Conservation (phyloP, 2,329 filamentous ascomycete species). For the Pseudocercospora macadamiae region DNA sequence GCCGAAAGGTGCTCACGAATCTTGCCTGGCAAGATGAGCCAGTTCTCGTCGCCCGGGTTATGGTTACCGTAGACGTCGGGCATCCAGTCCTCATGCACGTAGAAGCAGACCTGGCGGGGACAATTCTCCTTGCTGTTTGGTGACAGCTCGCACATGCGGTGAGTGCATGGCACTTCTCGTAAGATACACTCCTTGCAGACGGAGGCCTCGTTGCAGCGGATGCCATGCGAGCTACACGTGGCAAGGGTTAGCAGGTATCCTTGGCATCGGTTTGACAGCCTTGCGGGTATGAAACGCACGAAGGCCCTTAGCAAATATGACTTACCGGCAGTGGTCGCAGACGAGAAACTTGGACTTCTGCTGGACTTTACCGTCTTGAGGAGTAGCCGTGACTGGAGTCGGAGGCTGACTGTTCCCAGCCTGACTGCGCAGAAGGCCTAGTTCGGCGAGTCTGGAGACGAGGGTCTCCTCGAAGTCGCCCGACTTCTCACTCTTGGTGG, state of each 20-base stretch:
- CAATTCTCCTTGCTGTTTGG: slow-evolving; percentile 18
- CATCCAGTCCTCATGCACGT: slow-evolving; percentile 26
- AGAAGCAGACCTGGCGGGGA: slow-evolving; percentile 25
- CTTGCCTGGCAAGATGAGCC: slow-evolving; percentile 25
- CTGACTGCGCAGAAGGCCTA: slow-evolving; percentile 20
- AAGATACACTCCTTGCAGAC: slow-evolving; percentile 27
- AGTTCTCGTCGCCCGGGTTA: slow-evolving; percentile 20
- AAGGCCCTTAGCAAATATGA: not conserved
- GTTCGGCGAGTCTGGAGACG: slow-evolving; percentile 13
- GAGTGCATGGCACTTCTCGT: slow-evolving; percentile 22
- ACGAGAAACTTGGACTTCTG: slow-evolving; percentile 21
- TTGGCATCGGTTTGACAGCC: not conserved
- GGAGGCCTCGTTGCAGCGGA: slow-evolving; percentile 28
- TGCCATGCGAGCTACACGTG: slow-evolving; percentile 20
- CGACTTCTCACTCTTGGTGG: slow-evolving; percentile 3
- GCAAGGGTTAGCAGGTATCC: slow-evolving; percentile 3
- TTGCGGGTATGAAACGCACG: not conserved
- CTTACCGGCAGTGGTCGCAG: slow-evolving; percentile 26
- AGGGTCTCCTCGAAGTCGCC: slow-evolving; percentile 13
- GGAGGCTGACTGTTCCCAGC: slow-evolving; percentile 4
- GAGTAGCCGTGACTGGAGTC: not conserved
- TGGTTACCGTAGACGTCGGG: slow-evolving; percentile 24
- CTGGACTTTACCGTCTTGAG: slow-evolving; percentile 4
- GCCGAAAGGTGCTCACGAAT: slow-evolving; percentile 20
- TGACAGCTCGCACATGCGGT: slow-evolving; percentile 23